Base-by-base conservation (phyloP, 768 basidiomycete genomes). In the Lanmaoa pseudosensibilis region DNA sequence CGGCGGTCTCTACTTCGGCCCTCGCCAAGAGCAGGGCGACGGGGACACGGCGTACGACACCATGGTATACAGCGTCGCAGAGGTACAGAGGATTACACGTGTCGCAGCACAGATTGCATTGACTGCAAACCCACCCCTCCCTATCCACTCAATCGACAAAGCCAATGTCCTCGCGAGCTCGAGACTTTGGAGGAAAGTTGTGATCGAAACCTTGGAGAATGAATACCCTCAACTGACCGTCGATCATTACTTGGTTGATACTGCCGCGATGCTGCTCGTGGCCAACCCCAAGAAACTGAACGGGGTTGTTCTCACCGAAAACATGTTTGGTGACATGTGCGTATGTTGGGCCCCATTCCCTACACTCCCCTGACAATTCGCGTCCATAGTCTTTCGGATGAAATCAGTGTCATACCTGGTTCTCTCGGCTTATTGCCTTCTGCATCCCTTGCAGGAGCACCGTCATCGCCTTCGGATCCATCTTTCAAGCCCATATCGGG, bases 91-190 rank as follows among this genome's bases (percentile, higher is more conserved):
- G 44, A 98, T 99, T 63, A 95, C 96, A 2, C 86, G 94, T 18
- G 94, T 98, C 41, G 97, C 96, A 12, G 95, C 92, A 37, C 89
- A 92, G 73, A 90, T 98, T 63, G 95, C 97, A 19, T 73, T 94
- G 49, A 78, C 87, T 23, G 75, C 84, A 5, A 80, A 89, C 68
- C 97, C 97, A 5, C 94, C 95, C 19, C 80, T 96, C 46, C 80
- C 85, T 21, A 87, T 99, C 56, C 92, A 93, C 74, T 96, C 94
- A 0, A 80, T 99, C 72, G 97, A 99, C 80, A 99, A 99, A 76
- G 97, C 97, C 52, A 99, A 99, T 74, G 97, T 99, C 21, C 85
- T 99, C 53, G 97, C 97, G 23, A 91, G 85, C 68, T 96, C 93
- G 36, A 79, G 97, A 47, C 77, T 99, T 40, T 99, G 97, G 97